phyloP scores from a whole-genome alignment of 1,284 basidiomycete species.

The Naganishia liquefaciens region DNA sequence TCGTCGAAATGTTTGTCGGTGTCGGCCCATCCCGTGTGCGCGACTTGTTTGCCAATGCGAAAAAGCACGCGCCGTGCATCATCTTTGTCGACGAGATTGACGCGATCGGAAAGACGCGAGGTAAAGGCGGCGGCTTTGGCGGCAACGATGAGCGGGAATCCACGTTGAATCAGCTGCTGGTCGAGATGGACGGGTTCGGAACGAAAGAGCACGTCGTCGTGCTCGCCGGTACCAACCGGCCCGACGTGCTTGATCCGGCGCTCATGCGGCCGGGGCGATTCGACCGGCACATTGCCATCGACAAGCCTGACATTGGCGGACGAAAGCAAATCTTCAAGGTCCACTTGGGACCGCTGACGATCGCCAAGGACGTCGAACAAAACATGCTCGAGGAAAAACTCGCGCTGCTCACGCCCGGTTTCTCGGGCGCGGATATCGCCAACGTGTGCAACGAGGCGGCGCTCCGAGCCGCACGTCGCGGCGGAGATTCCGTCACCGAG shows the following conservation, averaged over 20 bases:
- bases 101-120: slow-evolving; percentile 94
- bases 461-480: slow-evolving; percentile 85
- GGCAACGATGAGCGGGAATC: slow-evolving; percentile 98
- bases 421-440: slow-evolving; percentile 97
- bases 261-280: slow-evolving; percentile 97
- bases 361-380: slow-evolving; percentile 62
- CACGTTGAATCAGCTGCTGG: slow-evolving; percentile 94
- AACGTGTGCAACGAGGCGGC: slow-evolving; percentile 99
- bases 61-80: slow-evolving; percentile 97
- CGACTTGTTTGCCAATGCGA: slow-evolving; percentile 94
- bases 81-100: slow-evolving; percentile 98
- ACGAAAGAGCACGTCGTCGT: slow-evolving; percentile 96
- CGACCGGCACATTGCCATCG: slow-evolving; percentile 94
- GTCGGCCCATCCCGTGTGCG: slow-evolving; percentile 96
- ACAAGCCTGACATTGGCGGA: slow-evolving; percentile 90
- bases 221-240: slow-evolving; percentile 92
- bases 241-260: slow-evolving; percentile 92
- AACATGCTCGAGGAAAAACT: slow-evolving; percentile 83
- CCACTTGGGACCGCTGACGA: slow-evolving; percentile 81
- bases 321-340: slow-evolving; percentile 93
- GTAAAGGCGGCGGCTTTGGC: slow-evolving; percentile 83
- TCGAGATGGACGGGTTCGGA: slow-evolving; percentile 99
- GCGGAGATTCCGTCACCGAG: slow-evolving; percentile 76
- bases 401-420: slow-evolving; percentile 92
- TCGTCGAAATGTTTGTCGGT: slow-evolving; percentile 99